These are phyloP conservation scores for Brassica hybrid DNA, from an alignment of 441 rosid species.

Conservation along the genomic window DNA sequence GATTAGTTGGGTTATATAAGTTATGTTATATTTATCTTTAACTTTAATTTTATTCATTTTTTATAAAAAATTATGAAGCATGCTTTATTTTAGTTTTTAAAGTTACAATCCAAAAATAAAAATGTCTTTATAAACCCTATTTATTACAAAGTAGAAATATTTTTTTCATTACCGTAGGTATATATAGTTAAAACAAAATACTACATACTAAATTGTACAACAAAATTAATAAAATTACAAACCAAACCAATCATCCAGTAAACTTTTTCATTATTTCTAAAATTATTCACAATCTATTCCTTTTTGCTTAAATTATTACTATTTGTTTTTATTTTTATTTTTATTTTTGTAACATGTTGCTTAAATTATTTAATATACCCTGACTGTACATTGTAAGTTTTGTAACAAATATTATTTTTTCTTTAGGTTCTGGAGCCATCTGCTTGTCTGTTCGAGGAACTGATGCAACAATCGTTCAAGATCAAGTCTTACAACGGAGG, in stretches of 20 bases:
- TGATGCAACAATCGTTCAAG: conserved; percentile 50
- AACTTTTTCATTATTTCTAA: too few relatives aligned
- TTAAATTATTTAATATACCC: too few relatives aligned
- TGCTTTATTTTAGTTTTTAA: background rate
- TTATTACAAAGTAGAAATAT: background rate
- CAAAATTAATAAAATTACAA: too few relatives aligned
- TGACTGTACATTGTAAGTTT: too few relatives aligned
- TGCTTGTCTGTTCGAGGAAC: conserved; percentile 54
- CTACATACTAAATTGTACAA: background rate
- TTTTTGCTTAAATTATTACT: too few relatives aligned
- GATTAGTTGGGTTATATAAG: background rate
- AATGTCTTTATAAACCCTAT: background rate
- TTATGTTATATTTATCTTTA: background rate
- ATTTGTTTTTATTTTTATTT: too few relatives aligned
- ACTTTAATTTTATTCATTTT: background rate
- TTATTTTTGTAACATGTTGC: too few relatives aligned
- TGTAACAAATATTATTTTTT: background rate
- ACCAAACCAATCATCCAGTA: too few relatives aligned
- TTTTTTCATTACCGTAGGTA: background rate
- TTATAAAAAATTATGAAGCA: too few relatives aligned
- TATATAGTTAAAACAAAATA: background rate
- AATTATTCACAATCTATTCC: too few relatives aligned
- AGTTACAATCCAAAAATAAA: background rate
- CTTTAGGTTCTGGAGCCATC: conserved; percentile 71
- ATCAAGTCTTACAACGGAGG: conserved; percentile 74